These are phyloP conservation scores for Termitomyces sp. DNA, from an alignment of 768 basidiomycete species.

Conservation along the genomic window DNA sequence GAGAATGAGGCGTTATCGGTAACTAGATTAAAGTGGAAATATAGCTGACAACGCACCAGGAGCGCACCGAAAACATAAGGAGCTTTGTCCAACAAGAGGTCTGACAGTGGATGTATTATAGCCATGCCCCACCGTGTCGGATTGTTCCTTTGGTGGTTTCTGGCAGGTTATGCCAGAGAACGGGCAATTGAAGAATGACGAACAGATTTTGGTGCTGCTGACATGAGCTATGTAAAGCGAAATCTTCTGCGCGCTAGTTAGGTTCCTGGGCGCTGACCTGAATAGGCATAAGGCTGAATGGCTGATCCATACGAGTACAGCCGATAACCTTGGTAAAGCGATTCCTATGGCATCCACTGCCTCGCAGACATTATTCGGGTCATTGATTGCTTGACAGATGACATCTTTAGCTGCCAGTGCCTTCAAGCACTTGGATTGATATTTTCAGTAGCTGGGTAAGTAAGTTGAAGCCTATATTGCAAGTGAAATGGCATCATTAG, in stretches of 20 bases:
- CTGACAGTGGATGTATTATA: no score
- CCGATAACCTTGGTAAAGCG: no score
- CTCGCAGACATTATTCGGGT: not conserved
- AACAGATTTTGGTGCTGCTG: not conserved
- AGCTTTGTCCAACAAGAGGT: not conserved
- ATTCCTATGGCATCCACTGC: no score
- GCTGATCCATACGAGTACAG: not conserved
- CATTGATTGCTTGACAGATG: not conserved
- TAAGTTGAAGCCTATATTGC: no score
- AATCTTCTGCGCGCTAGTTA: not conserved
- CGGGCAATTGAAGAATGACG: not conserved
- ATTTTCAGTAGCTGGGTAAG: no score
- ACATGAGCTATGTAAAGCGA: not conserved
- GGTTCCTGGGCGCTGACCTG: not conserved
- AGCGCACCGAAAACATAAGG: conserved; percentile 5
- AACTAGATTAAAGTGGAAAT: not conserved
- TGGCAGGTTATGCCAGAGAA: not conserved
- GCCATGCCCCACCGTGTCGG: not conserved
- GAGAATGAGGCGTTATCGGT: not conserved
- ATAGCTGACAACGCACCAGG: not conserved
- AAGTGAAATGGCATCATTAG: not conserved
- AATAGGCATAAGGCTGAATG: not conserved
- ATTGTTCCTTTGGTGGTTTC: not conserved
- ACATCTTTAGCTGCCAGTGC: not conserved
- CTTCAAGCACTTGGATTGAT: not conserved